Percentiles rank a stretch among this genome's conserved stretches.
phyloP scores from a whole-genome alignment of 805 yeast species.

The Lipomyces yamanashiensis region DNA sequence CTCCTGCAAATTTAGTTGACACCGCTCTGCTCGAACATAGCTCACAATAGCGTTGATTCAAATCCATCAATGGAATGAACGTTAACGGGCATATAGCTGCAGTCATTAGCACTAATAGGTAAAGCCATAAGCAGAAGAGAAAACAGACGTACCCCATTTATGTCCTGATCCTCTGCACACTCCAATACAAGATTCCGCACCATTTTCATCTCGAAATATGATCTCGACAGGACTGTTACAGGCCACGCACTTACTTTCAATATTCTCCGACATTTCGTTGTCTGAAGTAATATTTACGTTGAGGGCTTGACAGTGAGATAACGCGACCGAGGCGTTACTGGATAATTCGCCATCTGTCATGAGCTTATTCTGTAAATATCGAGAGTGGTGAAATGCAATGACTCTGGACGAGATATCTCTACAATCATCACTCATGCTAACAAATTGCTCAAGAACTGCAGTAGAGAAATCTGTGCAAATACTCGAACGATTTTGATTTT shows the following conservation, averaged over 20 bases:
- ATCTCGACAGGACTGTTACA: constrained; percentile 27
- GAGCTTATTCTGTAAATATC: not conserved
- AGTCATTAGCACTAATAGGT: not conserved
- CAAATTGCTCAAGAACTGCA: too few species aligned
- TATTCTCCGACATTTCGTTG: not conserved
- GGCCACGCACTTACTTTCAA: constrained; percentile 25
- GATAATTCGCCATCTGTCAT: not conserved
- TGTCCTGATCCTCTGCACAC: constrained; percentile 23
- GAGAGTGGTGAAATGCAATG: not conserved
- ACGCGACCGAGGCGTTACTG: not conserved
- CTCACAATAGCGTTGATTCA: constrained; percentile 27
- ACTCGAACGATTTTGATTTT: not conserved
- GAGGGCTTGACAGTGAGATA: not conserved
- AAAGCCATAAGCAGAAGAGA: not conserved
- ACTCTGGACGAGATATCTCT: not conserved
- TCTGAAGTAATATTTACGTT: not conserved
- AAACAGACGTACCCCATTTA: constrained; percentile 22
- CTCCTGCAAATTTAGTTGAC: not conserved
- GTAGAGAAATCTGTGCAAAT: not conserved
- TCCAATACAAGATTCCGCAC: not conserved
- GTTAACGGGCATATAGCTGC: constrained; percentile 30
- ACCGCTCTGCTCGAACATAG: constrained; percentile 15
- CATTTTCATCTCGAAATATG: not conserved
- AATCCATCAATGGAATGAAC: constrained; percentile 29
- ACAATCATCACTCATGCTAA: not conserved